Evolutionary conservation across 345 rosid genomes (phyloP), one percentile per base, ranked within the genome.

Genomic region (Melastoma malabathricum): DNA sequence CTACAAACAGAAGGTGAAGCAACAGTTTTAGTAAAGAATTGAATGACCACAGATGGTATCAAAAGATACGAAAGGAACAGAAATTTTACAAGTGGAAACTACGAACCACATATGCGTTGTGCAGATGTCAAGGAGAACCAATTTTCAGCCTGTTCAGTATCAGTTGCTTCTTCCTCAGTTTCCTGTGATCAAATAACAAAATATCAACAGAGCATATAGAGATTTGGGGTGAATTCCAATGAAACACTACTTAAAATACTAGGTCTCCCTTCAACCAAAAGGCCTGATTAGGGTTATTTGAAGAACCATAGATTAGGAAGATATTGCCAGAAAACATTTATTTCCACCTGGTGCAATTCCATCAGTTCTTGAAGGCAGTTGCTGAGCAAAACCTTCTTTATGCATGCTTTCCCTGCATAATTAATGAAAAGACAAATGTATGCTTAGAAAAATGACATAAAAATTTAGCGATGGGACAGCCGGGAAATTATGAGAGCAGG

Each of bases 41-140:
- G 22, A 41, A 44, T 31, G 4, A 44, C 20, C 13, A 3, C 5
- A 20, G 16, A 18, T 13, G 29, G 44, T 22, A 10, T 3, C 52
- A 25, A 16, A 58, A 44, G n/a, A 44, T 14, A 15, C n/a, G 43
- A 51, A 59, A 31, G 18, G 54, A 46, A 25, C 39, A 14, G 18
- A 27, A 55, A 34, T 34, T 34, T 12, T 34, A 5, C 41, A 34
- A 34, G 41, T 2, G 12, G 41, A 51, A 51, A n/a, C 18, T 41
- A 34, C 86, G 57, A 57, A 85, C 99, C 97, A 56, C 95, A 88
- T 55, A 93, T 83, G 23, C 97, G 95, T 61, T 93, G 99, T 23
- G 99, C 97, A 58, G 99, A 93, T 16, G 97, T 93, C 75, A 93
- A 69, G 54, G 99, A 93, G 68, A 93, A 88, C 99, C 99, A 93